Evolutionary conservation across 2,329 filamentous ascomycete species (phyloP).

Genomic region (Colletotrichum sp.): DNA sequence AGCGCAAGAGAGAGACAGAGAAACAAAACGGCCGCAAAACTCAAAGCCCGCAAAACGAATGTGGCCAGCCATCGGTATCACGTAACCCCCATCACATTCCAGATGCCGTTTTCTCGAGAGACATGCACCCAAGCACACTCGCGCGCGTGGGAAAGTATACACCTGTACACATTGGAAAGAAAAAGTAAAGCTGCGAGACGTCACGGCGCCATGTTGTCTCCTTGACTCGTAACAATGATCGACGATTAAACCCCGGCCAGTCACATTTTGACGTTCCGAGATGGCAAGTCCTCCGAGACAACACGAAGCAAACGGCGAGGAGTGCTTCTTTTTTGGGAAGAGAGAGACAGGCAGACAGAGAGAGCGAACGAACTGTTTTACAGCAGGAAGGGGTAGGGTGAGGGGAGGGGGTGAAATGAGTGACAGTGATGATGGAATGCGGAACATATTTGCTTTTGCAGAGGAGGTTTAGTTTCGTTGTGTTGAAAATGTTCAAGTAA

Average conservation of each 20-base stretch:
- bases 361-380: neutral
- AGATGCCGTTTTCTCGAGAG: neutral
- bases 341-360: neutral
- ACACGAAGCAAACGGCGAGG: neutral
- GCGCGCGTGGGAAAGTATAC: neutral
- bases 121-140: neutral
- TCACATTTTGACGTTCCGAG: neutral
- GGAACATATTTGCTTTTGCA: neutral
- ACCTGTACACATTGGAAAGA: neutral
- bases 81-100: neutral
- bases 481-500: neutral
- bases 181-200: neutral
- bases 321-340: neutral
- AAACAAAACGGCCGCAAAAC: neutral
- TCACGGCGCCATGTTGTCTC: slow-evolving; percentile 14
- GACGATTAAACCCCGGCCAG: neutral
- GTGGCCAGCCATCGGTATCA: neutral
- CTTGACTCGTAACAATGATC: slow-evolving; percentile 1
- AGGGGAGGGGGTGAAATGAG: neutral
- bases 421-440: neutral
- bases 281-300: slow-evolving; percentile 10
- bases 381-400: neutral
- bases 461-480: neutral
- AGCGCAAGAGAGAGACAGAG: neutral
- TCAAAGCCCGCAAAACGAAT: neutral